phyloP scores from a whole-genome alignment of 805 yeast genomes.

The Scheffersomyces stipitis region DNA sequence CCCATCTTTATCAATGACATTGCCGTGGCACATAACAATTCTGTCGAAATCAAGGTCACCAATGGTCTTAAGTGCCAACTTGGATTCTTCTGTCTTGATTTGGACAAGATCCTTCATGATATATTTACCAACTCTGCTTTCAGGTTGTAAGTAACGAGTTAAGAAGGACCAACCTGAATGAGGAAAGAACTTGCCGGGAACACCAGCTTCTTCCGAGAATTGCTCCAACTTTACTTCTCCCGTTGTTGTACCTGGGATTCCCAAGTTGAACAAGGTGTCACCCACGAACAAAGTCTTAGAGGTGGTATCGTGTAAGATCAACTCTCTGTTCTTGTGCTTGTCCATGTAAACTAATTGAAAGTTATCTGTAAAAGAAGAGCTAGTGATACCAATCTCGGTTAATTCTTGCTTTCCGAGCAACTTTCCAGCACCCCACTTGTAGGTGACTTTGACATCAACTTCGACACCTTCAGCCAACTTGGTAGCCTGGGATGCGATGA shows the following conservation, averaged over 20 bases:
- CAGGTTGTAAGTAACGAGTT: conserved; percentile 10
- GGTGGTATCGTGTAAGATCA: conserved; percentile 12
- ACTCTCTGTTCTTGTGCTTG: conserved; percentile 10
- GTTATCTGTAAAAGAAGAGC: conserved; percentile 6
- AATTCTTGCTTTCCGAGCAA: conserved; percentile 4
- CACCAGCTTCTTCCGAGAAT: conserved; percentile 13
- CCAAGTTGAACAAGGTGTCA: conserved; percentile 13
- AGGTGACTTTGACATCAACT: conserved; percentile 3
- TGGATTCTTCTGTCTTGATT: conserved; percentile 1
- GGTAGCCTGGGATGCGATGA: conserved; percentile 9
- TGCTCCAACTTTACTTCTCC: conserved; percentile 11
- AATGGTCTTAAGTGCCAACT: conserved; percentile 25
- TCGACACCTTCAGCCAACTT: conserved; percentile 1
- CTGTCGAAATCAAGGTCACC: conserved; percentile 46
- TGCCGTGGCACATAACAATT: conserved; percentile 63
- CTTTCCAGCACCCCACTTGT: conserved; percentile 11
- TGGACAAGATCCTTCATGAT: conserved; percentile 1
- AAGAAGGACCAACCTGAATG: conserved; percentile 12
- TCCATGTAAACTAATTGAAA: conserved; percentile 11
- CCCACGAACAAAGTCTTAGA: conserved; percentile 10
- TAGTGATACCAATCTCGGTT: conserved; percentile 6
- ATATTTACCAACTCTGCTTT: conserved; percentile 8
- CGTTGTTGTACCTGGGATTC: conserved; percentile 6
- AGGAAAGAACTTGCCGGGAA: conserved; percentile 9
- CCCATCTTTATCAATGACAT: conserved; percentile 43